Evolutionary conservation across 352 stramenopile genomes (phyloP).

Genomic region (Globisporangium apiculatum): DNA sequence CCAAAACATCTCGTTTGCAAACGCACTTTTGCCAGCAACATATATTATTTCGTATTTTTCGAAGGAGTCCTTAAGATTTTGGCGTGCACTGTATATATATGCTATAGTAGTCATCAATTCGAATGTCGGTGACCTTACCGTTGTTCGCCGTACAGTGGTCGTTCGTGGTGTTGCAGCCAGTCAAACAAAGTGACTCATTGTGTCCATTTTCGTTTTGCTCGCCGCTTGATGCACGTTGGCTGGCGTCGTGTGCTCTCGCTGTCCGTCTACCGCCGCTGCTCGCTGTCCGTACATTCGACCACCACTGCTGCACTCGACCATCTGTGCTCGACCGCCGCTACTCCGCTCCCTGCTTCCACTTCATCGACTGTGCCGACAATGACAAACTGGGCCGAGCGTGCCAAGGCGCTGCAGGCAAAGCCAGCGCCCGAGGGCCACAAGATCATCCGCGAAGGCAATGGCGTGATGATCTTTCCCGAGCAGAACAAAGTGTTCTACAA

Average conservation of each 20-base stretch:
- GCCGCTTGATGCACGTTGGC: conserved; percentile 5
- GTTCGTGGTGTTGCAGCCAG: no score
- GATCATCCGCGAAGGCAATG: conserved; percentile 86
- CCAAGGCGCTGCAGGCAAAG: conserved; percentile 59
- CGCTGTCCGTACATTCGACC: not conserved
- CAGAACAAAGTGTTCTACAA: conserved; percentile 93
- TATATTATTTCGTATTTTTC: no score
- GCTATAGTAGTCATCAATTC: no score
- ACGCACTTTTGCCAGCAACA: no score
- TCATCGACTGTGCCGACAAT: conserved; percentile 8
- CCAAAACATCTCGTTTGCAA: no score
- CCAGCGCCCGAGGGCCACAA: conserved; percentile 58
- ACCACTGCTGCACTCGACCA: not conserved
- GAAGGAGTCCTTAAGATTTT: no score
- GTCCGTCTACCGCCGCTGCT: conserved; percentile 4
- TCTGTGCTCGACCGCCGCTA: not conserved
- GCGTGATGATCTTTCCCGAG: conserved; percentile 88
- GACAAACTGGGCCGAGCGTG: conserved; percentile 42
- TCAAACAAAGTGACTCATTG: no score
- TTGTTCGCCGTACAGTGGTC: no score
- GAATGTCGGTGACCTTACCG: no score
- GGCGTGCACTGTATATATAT: no score
- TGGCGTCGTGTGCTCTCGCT: conserved; percentile 17
- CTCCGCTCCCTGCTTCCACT: not conserved
- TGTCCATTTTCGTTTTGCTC: no score